Conservation (phyloP, 192 early-diverging fungal genomes). For the Linnemannia schmuckeri region DNA sequence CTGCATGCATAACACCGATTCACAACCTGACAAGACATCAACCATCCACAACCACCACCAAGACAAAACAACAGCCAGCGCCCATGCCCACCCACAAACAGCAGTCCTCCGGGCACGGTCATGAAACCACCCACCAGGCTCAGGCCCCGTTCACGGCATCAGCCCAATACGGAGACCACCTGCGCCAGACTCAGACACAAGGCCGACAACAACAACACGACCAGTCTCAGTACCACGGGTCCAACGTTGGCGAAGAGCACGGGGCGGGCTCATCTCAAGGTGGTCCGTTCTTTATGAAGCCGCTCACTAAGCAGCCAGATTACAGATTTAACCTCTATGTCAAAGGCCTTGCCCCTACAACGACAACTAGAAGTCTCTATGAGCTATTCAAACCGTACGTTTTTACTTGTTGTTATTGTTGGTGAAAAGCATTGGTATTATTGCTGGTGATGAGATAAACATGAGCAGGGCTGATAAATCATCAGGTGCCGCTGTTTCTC, state of each 20-base stretch:
- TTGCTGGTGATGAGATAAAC: background rate
- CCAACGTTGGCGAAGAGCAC: background rate
- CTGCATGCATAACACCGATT: background rate
- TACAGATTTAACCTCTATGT: conserved; percentile 47
- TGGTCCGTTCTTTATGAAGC: conserved; percentile 27
- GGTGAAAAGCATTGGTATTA: background rate
- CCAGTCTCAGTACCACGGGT: background rate
- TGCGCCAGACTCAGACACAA: background rate
- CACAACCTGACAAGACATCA: background rate
- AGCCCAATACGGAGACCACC: background rate
- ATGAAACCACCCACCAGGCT: background rate
- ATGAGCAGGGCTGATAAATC: background rate
- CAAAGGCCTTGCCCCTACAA: conserved; percentile 27
- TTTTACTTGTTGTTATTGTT: background rate
- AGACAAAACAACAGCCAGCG: background rate
- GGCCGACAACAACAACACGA: background rate
- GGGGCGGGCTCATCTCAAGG: background rate
- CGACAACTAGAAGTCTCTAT: conserved; percentile 25
- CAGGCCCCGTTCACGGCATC: background rate
- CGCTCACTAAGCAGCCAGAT: conserved; percentile 22
- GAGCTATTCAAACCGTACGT: conserved; percentile 48
- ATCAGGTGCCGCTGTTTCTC: conserved; percentile 2
- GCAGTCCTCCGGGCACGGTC: conserved; percentile 6
- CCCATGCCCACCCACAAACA: conserved; percentile 5
- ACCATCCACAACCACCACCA: background rate